Evolutionary conservation across 176 grass and related monocot species (phyloP), one percentile per base, ranked within the genome.

Genomic region (Carex pumila): DNA sequence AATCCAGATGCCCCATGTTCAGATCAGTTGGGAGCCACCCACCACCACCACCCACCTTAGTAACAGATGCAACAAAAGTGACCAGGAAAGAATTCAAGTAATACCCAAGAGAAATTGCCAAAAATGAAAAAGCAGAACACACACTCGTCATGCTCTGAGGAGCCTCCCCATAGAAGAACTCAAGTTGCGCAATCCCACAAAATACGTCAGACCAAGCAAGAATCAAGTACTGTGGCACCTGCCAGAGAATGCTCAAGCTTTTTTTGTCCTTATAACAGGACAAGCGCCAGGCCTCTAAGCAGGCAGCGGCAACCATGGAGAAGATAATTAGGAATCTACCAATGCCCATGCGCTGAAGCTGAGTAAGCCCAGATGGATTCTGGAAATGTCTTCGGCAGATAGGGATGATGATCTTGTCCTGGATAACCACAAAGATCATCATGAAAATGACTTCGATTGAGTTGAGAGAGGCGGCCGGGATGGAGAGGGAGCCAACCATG

Each of bases 1-100:
- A 94, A 87, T 98, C 87, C 0, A 98, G 86, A 82, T 97, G 95
- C 2, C 95, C 95, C 9, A 88, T 56, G 45, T 98, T 93, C 41
- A 94, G 81, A 68, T 94, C 69, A 56, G 86, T 71, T 13, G 90
- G 92, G 19, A 97, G 88, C 95, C 95, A 97, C 5, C 92, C 92
- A 32, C 61, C 47, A 19, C 85, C 17, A 2, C 80, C 90, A 12
- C 72, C 45, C 0, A 84, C 34, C 15, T 8, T 90, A 0, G 88
- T 89, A 22, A 71, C 15, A 2, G 7, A 37, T 14, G 90, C 91
- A 10, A 92, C 52, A 17, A 84, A 55, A 8, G 85, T 85, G 57
- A 94, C 60, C 2, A 90, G 17, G 29, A 94, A 22, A 9, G 95
- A 94, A 88, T 89, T 97, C 84, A 94, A 80, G 79, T 97, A 97